These are phyloP conservation scores for Aspergillus cristatus DNA, from an alignment of 495 filamentous ascomycete species.

Conservation along the genomic window DNA sequence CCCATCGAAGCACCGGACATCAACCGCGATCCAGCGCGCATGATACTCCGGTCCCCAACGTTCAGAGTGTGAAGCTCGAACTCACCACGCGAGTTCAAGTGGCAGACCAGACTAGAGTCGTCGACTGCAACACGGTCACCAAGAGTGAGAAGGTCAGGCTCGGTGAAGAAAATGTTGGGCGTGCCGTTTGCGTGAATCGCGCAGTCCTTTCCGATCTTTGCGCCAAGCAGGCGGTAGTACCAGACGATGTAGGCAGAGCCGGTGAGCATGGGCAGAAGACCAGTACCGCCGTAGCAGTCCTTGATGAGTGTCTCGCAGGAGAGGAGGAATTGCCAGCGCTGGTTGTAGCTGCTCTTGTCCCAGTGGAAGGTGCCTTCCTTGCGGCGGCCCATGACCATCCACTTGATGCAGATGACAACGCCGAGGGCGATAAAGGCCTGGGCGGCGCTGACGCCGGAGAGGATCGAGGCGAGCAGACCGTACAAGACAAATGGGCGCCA, in stretches of 20 bases:
- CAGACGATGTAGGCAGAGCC: constrained; percentile 27
- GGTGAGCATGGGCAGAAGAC: constrained; percentile 33
- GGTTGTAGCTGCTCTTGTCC: constrained; percentile 35
- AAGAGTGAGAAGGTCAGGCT: constrained; percentile 37
- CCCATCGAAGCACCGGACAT: constrained; percentile 35
- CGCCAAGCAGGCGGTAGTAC: constrained; percentile 37
- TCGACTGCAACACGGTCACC: constrained; percentile 38
- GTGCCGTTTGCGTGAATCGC: constrained; percentile 35
- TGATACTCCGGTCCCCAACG: constrained; percentile 33
- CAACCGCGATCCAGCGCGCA: constrained; percentile 32
- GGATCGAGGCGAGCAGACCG: constrained; percentile 15
- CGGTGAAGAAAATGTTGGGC: constrained; percentile 36
- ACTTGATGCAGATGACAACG: constrained; percentile 28
- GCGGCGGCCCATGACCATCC: constrained; percentile 33
- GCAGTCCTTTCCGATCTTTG: constrained; percentile 34
- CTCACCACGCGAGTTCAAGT: constrained; percentile 37
- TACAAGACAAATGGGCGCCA: constrained; percentile 24
- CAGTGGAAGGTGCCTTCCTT: constrained; percentile 35
- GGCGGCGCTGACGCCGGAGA: constrained; percentile 17
- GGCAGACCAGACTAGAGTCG: constrained; percentile 36
- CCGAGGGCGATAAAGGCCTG: constrained; percentile 24
- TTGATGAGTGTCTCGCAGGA: constrained; percentile 33
- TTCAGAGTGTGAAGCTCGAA: constrained; percentile 33
- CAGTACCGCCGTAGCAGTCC: constrained; percentile 29
- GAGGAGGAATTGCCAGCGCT: constrained; percentile 37